These are phyloP conservation scores for Volvariella volvacea DNA, from an alignment of 1,284 basidiomycete genomes.

Conservation along the genomic window DNA sequence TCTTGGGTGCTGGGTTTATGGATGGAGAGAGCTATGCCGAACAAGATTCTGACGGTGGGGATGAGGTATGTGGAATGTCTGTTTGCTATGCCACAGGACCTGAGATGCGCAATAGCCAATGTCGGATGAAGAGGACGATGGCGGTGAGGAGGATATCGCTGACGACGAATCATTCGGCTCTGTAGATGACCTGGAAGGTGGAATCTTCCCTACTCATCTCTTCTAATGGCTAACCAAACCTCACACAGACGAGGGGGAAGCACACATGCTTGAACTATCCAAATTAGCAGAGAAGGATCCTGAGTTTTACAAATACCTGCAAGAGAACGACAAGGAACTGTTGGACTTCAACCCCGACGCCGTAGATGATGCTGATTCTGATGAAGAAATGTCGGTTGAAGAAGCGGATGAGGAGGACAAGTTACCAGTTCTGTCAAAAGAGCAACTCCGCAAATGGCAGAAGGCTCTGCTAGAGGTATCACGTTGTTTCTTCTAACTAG, in stretches of 20 bases:
- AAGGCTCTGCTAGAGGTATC: conserved; percentile 82
- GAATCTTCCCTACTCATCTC: conserved; percentile 8
- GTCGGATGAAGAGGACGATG: conserved; percentile 32
- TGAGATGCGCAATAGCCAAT: conserved; percentile 9
- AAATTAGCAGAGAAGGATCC: conserved; percentile 94
- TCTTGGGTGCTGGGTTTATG: conserved; percentile 75
- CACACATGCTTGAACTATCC: conserved; percentile 79
- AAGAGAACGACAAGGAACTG: conserved; percentile 91
- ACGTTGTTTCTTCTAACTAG: conserved; percentile 3
- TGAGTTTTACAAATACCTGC: conserved; percentile 96
- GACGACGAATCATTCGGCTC: conserved; percentile 71
- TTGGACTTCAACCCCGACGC: conserved; percentile 68
- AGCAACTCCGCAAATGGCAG: conserved; percentile 76
- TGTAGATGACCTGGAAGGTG: conserved; percentile 71
- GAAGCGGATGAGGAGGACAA: conserved; percentile 34
- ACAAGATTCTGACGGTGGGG: conserved; percentile 32
- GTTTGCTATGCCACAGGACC: no score
- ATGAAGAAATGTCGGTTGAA: conserved; percentile 28
- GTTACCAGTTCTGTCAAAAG: conserved; percentile 13
- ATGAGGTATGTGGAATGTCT: conserved; percentile 9
- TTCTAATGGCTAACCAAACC: background rate
- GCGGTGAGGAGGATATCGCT: conserved; percentile 42
- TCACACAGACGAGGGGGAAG: conserved; percentile 55
- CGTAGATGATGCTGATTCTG: conserved; percentile 34
- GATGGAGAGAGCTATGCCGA: conserved; percentile 29